Percentiles rank a stretch among this genome's conserved stretches.
Conservation (phyloP, 2,329 filamentous ascomycete genomes). For the Fusarium sp. region DNA sequence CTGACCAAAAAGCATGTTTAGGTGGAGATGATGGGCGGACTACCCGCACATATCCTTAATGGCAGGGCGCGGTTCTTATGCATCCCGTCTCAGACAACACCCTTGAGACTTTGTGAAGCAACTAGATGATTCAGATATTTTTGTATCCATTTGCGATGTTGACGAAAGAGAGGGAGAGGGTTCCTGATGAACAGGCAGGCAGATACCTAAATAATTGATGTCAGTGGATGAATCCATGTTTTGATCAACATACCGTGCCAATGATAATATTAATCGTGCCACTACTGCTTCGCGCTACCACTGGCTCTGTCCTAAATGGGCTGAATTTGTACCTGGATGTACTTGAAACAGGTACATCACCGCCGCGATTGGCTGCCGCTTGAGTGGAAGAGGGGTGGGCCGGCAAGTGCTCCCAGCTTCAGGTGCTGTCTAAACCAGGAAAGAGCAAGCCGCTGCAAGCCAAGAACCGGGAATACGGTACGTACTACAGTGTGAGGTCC, state of each 20-base stretch:
- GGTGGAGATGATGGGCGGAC: conserved; percentile 12
- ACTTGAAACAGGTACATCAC: conserved; percentile 36
- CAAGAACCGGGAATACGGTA: conserved; percentile 26
- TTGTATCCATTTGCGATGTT: not conserved
- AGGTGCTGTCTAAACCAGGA: conserved; percentile 28
- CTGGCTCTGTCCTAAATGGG: conserved; percentile 16
- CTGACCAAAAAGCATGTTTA: conserved; percentile 33
- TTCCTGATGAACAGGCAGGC: not conserved
- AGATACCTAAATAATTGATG: not conserved
- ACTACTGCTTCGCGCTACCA: not conserved
- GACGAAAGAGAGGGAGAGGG: not conserved
- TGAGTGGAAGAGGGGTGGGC: conserved; percentile 6
- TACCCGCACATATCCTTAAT: conserved; percentile 3
- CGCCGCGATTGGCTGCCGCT: conserved; percentile 23
- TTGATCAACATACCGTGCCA: not conserved
- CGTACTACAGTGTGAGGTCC: conserved; percentile 20
- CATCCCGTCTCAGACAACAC: conserved; percentile 25
- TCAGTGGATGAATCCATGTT: not conserved
- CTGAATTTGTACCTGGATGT: conserved; percentile 30
- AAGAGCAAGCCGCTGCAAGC: conserved; percentile 22
- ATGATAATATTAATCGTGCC: not conserved
- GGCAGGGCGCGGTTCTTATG: conserved; percentile 28
- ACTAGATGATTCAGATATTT: conserved; percentile 13
- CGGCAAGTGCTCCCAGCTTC: conserved; percentile 16
- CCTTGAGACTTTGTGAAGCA: conserved; percentile 16